Evolutionary conservation across 768 basidiomycete species (phyloP).

Genomic region (Fomitopsis pulvina): DNA sequence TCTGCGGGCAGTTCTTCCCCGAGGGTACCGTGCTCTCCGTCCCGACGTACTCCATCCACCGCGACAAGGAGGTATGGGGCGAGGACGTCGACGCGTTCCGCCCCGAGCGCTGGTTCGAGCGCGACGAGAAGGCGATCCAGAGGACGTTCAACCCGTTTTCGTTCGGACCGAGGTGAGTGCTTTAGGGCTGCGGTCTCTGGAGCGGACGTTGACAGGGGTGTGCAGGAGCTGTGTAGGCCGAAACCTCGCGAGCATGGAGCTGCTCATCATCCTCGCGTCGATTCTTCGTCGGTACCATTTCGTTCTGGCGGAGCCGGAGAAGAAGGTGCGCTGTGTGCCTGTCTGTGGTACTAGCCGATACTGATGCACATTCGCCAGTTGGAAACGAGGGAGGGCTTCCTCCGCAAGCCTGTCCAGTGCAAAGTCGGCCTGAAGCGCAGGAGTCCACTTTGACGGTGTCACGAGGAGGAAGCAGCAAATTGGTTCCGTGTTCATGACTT

Average conservation of each 20-base stretch:
- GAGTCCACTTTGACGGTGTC: too few species aligned
- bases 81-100: conserved; percentile 65
- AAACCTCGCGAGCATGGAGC: conserved; percentile 74
- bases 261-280: conserved; percentile 76
- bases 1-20: conserved; percentile 56
- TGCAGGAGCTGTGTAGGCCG: conserved; percentile 76
- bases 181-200: background rate
- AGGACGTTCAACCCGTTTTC: conserved; percentile 85
- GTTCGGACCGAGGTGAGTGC: conserved; percentile 63
- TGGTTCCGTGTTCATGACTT: too few species aligned
- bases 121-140: conserved; percentile 51
- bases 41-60: conserved; percentile 80
- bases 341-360: conserved; percentile 1
- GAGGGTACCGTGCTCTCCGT: conserved; percentile 73
- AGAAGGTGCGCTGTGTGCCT: conserved; percentile 37
- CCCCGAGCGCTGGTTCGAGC: conserved; percentile 84
- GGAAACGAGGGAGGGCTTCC: conserved; percentile 77
- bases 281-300: conserved; percentile 73
- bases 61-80: conserved; percentile 69
- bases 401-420: conserved; percentile 76
- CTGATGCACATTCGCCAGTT: conserved; percentile 36
- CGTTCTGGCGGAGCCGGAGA: conserved; percentile 53
- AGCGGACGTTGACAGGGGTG: background rate
- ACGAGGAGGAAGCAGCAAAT: too few species aligned
- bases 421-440: conserved; percentile 67